Conservation (phyloP, 2,329 filamentous ascomycete genomes). For the Fusarium oxysporum region DNA sequence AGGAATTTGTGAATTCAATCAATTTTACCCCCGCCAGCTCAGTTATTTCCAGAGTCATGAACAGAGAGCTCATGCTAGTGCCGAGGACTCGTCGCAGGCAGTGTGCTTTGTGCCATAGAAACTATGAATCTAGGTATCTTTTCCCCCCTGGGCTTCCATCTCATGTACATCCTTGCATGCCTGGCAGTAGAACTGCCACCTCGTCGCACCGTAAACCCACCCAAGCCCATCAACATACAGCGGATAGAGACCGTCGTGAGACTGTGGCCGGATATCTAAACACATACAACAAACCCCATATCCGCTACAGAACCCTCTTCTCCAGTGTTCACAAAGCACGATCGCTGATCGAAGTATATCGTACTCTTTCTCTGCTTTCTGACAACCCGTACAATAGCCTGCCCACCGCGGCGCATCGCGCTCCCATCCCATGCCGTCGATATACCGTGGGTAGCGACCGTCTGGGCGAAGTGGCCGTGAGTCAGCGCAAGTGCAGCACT, state of each 20-base stretch:
- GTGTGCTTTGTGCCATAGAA: neutral
- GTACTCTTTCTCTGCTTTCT: neutral
- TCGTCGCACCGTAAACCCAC: neutral
- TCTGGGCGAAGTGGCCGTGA: neutral
- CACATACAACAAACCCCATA: neutral
- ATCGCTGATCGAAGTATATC: neutral
- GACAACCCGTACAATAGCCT: neutral
- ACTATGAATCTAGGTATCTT: neutral
- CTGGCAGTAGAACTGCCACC: neutral
- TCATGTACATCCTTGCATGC: neutral
- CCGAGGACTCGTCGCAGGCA: too few relatives aligned
- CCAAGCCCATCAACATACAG: neutral
- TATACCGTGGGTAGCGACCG: neutral
- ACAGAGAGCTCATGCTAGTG: rapidly evolving
- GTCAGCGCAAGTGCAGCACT: neutral
- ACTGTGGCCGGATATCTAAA: neutral
- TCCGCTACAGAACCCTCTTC: neutral
- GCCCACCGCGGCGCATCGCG: neutral
- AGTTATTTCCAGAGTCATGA: neutral
- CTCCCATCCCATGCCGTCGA: neutral
- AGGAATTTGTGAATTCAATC: too few relatives aligned
- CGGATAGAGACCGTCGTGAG: neutral
- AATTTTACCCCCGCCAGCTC: too few relatives aligned
- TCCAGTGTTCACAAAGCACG: neutral
- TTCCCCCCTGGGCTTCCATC: neutral